phyloP scores from a whole-genome alignment of 1,139 yeast genomes.

The Pichia sp. region DNA sequence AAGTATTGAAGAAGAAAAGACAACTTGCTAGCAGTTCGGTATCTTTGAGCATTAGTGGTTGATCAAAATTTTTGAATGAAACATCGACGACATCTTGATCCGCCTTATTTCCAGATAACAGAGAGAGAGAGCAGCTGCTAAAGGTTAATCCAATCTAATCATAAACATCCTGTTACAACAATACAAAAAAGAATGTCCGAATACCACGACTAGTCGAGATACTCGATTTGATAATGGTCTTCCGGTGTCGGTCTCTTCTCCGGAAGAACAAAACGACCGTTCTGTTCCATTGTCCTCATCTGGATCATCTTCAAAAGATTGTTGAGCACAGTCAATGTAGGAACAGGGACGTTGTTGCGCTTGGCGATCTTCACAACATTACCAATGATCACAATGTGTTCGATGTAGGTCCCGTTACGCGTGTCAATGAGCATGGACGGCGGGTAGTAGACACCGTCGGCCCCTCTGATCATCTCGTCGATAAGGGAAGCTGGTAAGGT shows the following conservation, averaged over 20 bases:
- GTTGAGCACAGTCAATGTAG: constrained; percentile 54
- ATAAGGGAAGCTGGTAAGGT: constrained; percentile 21
- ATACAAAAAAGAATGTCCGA: no score
- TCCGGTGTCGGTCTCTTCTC: constrained; percentile 33
- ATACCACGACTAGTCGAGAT: neutral
- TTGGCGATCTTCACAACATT: constrained; percentile 61
- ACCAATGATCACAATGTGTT: constrained; percentile 66
- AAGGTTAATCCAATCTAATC: no score
- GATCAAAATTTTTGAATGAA: constrained; percentile 62
- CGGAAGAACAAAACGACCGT: constrained; percentile 43
- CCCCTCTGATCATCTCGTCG: constrained; percentile 16
- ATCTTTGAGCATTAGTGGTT: constrained; percentile 55
- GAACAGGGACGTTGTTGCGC: constrained; percentile 49
- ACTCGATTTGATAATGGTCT: constrained; percentile 21
- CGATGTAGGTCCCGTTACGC: constrained; percentile 63
- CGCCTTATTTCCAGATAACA: neutral
- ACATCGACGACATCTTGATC: constrained; percentile 69
- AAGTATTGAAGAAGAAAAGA: constrained; percentile 46
- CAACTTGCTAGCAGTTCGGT: constrained; percentile 44
- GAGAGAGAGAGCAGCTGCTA: no score
- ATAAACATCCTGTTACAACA: no score
- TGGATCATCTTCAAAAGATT: constrained; percentile 55
- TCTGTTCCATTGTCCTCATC: constrained; percentile 49
- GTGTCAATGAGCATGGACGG: constrained; percentile 48
- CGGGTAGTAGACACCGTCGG: constrained; percentile 18